Base-by-base conservation (phyloP, 2,329 filamentous ascomycete genomes). In the Drechslerella coelobrocha region DNA sequence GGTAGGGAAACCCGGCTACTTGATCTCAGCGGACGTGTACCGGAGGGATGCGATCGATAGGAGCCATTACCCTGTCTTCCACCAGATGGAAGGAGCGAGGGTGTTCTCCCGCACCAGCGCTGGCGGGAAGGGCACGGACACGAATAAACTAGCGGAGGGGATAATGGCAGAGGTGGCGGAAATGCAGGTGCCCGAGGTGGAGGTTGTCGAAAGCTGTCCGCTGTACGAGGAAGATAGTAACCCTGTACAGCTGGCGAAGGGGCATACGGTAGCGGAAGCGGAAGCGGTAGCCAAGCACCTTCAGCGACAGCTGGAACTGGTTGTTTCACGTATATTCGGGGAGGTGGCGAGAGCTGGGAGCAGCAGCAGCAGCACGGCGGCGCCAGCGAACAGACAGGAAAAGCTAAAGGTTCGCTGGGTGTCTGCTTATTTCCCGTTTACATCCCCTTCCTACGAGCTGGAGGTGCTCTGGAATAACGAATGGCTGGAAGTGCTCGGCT, bases 371-470 rank as follows among this genome's bases (percentile, higher is more conserved):
- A 85, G 86, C 5, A 80, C 83, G 14, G 81, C 81, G 66, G 79
- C 78, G 9, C 81, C 81, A 3, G 82, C 84, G 53, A 79, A 77
- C 9, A 81, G 81, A 3, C 82, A 84, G 53, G 89, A 95, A 76
- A 91, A 92, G 2, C 82, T 97, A 39, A 88, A 87, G 75, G 88
- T 97, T 76, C 86, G 94, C 74, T 99, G 94, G 94, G 88, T 97
- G 6, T 93, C 97, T 79, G 92, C 94, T 0, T 97, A 94, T 80
- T 99, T 99, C 80, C 94, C 94, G 39, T 97, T 97, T 78, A 99
- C 94, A 0, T 92, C 88, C 65, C 94, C 94, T 0, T 94, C 89
- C 5, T 99, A 91, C 90, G 94, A 99, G 78, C 84, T 99, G 23
- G 94, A 99, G 78, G 91, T 99, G 8, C 92, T 90, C 82, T 97